Conservation (phyloP, 805 yeast species). For the Kuraishia piskuri region DNA sequence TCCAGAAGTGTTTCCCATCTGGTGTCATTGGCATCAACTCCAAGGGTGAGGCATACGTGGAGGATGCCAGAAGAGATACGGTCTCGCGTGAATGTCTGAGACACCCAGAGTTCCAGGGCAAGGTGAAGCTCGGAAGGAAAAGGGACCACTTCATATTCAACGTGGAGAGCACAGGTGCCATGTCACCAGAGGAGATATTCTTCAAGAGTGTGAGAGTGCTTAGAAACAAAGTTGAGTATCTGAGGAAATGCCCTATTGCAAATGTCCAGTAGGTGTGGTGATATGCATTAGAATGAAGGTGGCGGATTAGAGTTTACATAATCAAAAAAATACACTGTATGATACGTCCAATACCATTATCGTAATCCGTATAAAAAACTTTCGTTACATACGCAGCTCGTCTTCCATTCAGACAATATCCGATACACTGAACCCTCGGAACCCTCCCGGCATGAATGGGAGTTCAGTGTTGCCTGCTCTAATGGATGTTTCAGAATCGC, state of each 20-base stretch:
- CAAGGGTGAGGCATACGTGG: conserved; percentile 65
- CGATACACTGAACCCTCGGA: background rate
- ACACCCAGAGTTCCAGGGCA: conserved; percentile 83
- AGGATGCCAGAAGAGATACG: conserved; percentile 90
- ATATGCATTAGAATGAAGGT: background rate
- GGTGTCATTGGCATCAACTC: conserved; percentile 80
- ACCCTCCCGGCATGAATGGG: conserved; percentile 3
- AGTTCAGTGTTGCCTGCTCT: conserved; percentile 7
- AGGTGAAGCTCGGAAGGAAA: conserved; percentile 83
- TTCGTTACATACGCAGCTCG: background rate
- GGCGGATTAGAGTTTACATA: background rate
- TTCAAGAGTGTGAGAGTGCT: conserved; percentile 81
- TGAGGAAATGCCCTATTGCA: conserved; percentile 71
- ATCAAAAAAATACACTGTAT: background rate
- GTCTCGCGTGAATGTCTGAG: conserved; percentile 95
- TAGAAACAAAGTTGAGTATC: conserved; percentile 74
- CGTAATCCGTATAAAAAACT: too few species aligned
- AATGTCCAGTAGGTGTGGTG: conserved; percentile 9
- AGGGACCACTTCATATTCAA: conserved; percentile 92
- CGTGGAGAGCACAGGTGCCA: conserved; percentile 93
- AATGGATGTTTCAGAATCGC: conserved; percentile 8
- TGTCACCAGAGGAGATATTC: conserved; percentile 95
- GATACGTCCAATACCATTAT: too few species aligned
- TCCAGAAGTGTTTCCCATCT: conserved; percentile 85
- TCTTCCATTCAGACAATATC: background rate